Evolutionary conservation across 352 stramenopile genomes (phyloP).

Genomic region (Globisporangium cystogenes): DNA sequence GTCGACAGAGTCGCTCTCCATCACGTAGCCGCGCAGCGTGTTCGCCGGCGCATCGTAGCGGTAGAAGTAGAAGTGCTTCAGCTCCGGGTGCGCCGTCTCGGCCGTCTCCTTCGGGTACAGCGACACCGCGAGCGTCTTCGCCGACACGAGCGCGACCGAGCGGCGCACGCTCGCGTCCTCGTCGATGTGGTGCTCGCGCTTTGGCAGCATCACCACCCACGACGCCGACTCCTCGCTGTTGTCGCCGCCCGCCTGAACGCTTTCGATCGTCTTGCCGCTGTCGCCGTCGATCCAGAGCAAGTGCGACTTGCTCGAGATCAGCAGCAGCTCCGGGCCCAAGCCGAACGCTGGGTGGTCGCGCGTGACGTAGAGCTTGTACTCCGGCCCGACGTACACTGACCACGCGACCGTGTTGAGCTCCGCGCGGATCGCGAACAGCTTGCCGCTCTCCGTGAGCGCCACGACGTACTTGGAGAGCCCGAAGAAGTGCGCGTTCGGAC

Average conservation of each 20-base stretch:
- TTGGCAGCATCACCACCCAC: conserved; percentile 71
- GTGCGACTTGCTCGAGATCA: conserved; percentile 54
- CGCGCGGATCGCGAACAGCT: conserved; percentile 75
- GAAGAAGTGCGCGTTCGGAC: conserved; percentile 69
- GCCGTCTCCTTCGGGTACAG: conserved; percentile 48
- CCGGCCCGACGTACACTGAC: conserved; percentile 55
- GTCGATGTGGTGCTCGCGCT: conserved; percentile 66
- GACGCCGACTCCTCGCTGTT: conserved; percentile 10
- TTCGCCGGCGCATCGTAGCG: conserved; percentile 46
- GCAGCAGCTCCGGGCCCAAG: conserved; percentile 58
- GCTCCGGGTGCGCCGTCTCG: conserved; percentile 39
- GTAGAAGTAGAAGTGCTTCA: conserved; percentile 80
- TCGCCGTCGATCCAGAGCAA: conserved; percentile 73
- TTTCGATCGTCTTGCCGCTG: conserved; percentile 44
- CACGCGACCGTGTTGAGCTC: conserved; percentile 69
- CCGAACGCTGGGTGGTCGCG: conserved; percentile 74
- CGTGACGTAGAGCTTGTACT: conserved; percentile 75
- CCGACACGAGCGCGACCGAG: conserved; percentile 49
- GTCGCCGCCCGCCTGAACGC: conserved; percentile 13
- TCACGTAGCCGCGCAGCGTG: conserved; percentile 48
- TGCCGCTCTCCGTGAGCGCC: conserved; percentile 65
- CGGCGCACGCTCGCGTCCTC: conserved; percentile 48
- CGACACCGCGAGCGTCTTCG: conserved; percentile 41
- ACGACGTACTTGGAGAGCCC: conserved; percentile 84
- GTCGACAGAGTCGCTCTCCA: conserved; percentile 25